Conservation (phyloP, 1,139 yeast species). For the Lodderomyces margitis region DNA sequence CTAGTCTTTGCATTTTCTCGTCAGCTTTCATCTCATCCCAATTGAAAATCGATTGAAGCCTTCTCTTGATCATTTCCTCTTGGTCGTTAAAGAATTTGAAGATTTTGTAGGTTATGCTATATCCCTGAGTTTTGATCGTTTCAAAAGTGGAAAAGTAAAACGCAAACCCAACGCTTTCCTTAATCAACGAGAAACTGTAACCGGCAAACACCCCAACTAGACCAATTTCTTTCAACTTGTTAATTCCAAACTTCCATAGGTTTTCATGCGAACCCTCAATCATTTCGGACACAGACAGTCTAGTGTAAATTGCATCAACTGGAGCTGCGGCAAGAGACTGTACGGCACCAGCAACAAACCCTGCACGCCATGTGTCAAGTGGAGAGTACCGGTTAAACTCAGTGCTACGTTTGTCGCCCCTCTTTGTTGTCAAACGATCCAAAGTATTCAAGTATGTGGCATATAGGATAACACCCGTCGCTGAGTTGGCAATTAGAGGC, state of each 20-base stretch:
- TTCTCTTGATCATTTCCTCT: constrained; percentile 23
- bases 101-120: constrained; percentile 55
- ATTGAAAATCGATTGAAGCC: constrained; percentile 22
- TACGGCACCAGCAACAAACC: constrained; percentile 79
- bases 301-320: constrained; percentile 82
- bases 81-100: constrained; percentile 53
- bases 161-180: constrained; percentile 86
- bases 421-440: constrained; percentile 24
- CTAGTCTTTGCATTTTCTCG: constrained; percentile 28
- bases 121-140: constrained; percentile 68
- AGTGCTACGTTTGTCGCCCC: constrained; percentile 8
- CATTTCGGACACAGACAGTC: constrained; percentile 75
- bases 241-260: constrained; percentile 72
- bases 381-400: constrained; percentile 27
- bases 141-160: constrained; percentile 84
- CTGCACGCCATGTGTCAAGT: constrained; percentile 71
- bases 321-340: constrained; percentile 96
- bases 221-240: constrained; percentile 72
- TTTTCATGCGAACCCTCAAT: constrained; percentile 67
- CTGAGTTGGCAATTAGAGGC: constrained; percentile 82
- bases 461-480: constrained; percentile 81
- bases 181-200: constrained; percentile 67
- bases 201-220: constrained; percentile 89
- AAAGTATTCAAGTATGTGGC: constrained; percentile 69
- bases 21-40: constrained; percentile 28